Evolutionary conservation across 441 rosid species (phyloP), one percentile per base, ranked within the genome.

Genomic region (Manihot esculenta): DNA sequence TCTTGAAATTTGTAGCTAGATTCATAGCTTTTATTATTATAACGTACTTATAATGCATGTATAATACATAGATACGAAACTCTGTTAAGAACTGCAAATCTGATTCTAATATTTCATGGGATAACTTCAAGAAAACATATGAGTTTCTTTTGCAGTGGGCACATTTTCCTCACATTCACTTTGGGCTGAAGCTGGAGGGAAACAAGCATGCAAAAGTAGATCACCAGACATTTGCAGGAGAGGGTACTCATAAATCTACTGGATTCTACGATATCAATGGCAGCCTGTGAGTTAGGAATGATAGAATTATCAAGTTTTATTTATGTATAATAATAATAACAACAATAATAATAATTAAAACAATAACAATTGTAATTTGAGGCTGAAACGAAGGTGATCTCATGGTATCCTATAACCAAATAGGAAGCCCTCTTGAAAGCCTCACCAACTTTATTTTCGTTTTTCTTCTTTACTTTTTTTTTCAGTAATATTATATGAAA

Each of bases 151-250:
- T 83, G 86, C 82, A 95, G 99, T 95, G 99, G 99, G 99, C 99
- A 81, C 98, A 95, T 87, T 92, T 88, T 71, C 99, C 99, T 70
- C 97, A 87, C 78, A 91, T 95, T 74, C 97, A 95, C 84, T 92
- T 88, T 78, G 96, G 97, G 45, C 72, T 88, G 76, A 94, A 89
- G 83, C 79, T 89, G 88, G 97, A 94, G 57, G 87, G 92, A 64
- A 90, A 83, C 85, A 90, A 88, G 81, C 86, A 83, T 79, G 88
- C 84, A 24, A 86, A 84, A 75, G 63, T 86, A 69, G 92, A 90
- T 81, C 88, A 86, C 81, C 88, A 86, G 69, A 44, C 88, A 69
- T 74, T 81, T 70, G 86, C 86, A 64, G 80, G 61, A 48, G 86
- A 79, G 58, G 74, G 69, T 57, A 50, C 85, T 74, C 83, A 81